Evolutionary conservation across 2,329 filamentous ascomycete species (phyloP), one percentile per base, ranked within the genome.

Genomic region (Exophiala sp.): DNA sequence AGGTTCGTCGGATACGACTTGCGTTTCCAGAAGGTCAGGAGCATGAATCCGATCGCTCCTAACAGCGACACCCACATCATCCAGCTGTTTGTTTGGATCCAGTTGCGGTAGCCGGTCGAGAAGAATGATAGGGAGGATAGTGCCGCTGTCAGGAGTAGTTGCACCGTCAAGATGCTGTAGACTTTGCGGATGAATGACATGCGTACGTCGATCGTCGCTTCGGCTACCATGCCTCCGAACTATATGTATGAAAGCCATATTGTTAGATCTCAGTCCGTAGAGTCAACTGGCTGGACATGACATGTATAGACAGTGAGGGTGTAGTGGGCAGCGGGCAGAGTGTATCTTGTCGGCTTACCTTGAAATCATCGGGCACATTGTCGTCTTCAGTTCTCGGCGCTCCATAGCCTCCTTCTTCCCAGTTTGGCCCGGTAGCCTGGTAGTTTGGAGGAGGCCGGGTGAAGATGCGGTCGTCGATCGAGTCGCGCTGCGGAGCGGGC

Each of bases 121-220:
- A 88, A 86, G 78, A 97, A 97, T 60, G 86, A 93, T 61, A 96
- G 71, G 55, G 83, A 80, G 72, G 86, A 89, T 60, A 97, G 77
- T 55, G 79, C 77, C 30, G 84, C 85, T 6, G 93, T 98, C 50
- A 85, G 81, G 64, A 97, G 75, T 46, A 98, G 82, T 69, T 98
- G 93, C 44, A 88, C 82, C n/a, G 93, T 95, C 72, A 98, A 78
- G 70, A 98, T 98, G 52, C 89, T 85, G 73, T 98, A 98, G 66
- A 98, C 93, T 76, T 97, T 97, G 70, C 90, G 85, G 62, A 95
- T 78, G 70, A 96, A 98, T 70, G 93, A 87, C 82, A 96, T 95
- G 61, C 91, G 86, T 66, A 98, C 95, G 64, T 95, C 89, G 65
- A 97, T 77, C 16, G 90, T 95, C 40, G 88, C 91, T 74, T 97